These are phyloP conservation scores for Graphilbum ipis-grandicollis DNA, from an alignment of 2,329 filamentous ascomycete species.

Conservation along the genomic window DNA sequence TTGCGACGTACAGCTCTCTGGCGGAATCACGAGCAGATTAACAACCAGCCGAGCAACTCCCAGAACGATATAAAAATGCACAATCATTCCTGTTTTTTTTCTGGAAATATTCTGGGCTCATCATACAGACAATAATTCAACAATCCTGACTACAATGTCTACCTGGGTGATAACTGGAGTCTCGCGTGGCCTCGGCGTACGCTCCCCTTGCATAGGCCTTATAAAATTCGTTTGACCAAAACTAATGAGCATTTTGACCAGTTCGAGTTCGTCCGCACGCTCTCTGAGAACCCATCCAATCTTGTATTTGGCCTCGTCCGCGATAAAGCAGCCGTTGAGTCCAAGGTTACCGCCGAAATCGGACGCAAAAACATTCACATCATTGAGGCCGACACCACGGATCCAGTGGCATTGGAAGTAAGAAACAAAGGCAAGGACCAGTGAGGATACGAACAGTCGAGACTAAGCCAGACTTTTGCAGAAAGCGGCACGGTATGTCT, in stretches of 20 bases:
- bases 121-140: background rate
- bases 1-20: background rate
- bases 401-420: conserved; percentile 18
- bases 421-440: background rate
- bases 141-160: conserved; percentile 6
- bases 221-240: background rate
- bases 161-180: conserved; percentile 11
- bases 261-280: conserved; percentile 30
- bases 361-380: conserved; percentile 25
- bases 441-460: background rate
- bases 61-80: background rate
- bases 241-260: conserved; percentile 10
- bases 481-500: conserved; percentile 12
- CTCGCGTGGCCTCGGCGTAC: conserved; percentile 10
- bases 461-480: conserved; percentile 2
- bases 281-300: conserved; percentile 24
- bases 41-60: background rate
- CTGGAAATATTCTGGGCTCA: background rate
- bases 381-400: conserved; percentile 24
- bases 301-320: conserved; percentile 29
- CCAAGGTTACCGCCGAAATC: conserved; percentile 24
- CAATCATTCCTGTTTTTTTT: background rate
- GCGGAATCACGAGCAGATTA: background rate
- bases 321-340: conserved; percentile 24
- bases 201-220: background rate